Base-by-base conservation (phyloP, 306 rosid species). In the Prosopis cineraria region DNA sequence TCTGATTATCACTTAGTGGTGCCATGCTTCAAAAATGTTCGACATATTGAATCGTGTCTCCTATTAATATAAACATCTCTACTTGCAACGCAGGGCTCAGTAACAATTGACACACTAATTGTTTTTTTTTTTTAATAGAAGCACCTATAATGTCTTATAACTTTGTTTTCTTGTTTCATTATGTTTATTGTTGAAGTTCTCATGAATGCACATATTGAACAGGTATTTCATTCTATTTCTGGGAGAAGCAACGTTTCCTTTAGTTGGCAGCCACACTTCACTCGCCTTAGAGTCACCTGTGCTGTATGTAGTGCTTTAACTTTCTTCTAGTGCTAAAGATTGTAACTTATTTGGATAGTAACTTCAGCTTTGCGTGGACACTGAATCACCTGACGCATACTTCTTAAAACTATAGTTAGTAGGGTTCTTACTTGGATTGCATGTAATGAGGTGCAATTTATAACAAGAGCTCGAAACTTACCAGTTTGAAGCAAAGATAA, bases 401-500 rank as follows among this genome's bases (percentile, higher is more conserved):
- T 58, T 58, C 36, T 58, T 13, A 58, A 56, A 58, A 58, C 65
- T 58, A 13, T 14, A 25, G 36, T 11, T 58, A 27, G 12, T 58
- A 10, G 34, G 34, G 1, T 16, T 25, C 64, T 56, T 56, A 27
- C 10, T 24, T 53, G 14, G 31, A 22, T 22, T 53, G 31, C 62
- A 53, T 22, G 62, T 9, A 22, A 53, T 25, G 10, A 22, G 31
- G 24, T 16, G 14, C 4, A 9, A 11, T 53, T 53, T 53, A 53
- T 53, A 53, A 10, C 30, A 11, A 43, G 60, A 22, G 30, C 24
- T 53, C 24, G 14, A 22, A 53, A 22, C 24, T 31, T 53, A 20
- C 14, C 14, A 7, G 30, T 53, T 70, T 12, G 70, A 79, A 60
- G 63, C 48, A 59, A 40, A 44, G 30, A 41, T 24, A 62, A 69